These are phyloP conservation scores for Pseudocercospora macadamiae DNA, from an alignment of 2,329 filamentous ascomycete species.

Conservation along the genomic window DNA sequence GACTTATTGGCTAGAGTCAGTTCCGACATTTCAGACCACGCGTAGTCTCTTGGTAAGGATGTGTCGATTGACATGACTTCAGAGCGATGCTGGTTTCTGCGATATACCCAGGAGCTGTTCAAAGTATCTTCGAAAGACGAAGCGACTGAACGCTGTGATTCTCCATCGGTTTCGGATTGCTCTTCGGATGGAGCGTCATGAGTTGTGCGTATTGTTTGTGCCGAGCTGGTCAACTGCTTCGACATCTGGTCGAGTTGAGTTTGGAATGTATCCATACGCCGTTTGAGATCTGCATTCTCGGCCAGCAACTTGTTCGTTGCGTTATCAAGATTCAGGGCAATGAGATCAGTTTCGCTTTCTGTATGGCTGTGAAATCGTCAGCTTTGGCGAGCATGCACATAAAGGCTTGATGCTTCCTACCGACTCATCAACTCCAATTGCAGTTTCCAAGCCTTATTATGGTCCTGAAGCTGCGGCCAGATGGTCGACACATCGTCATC, in stretches of 20 bases:
- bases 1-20: conserved; percentile 1
- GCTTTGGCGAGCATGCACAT: background rate
- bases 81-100: background rate
- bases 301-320: background rate
- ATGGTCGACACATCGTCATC: background rate
- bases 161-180: background rate
- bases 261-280: background rate
- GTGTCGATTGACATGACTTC: conserved; percentile 3
- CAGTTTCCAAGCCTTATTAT: background rate
- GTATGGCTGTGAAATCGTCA: background rate
- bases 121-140: background rate
- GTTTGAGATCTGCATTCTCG: background rate
- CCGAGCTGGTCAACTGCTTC: background rate
- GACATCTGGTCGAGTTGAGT: background rate
- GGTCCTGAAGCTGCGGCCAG: background rate
- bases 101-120: conserved; percentile 1
- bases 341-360: background rate
- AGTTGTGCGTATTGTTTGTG: background rate
- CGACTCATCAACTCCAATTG: background rate
- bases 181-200: background rate
- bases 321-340: background rate
- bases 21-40: conserved; percentile 3
- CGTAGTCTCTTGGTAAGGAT: background rate
- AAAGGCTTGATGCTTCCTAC: background rate
- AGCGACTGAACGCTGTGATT: background rate